Evolutionary conservation across 352 stramenopile species (phyloP).

Genomic region (Globisporangium carolinianum): DNA sequence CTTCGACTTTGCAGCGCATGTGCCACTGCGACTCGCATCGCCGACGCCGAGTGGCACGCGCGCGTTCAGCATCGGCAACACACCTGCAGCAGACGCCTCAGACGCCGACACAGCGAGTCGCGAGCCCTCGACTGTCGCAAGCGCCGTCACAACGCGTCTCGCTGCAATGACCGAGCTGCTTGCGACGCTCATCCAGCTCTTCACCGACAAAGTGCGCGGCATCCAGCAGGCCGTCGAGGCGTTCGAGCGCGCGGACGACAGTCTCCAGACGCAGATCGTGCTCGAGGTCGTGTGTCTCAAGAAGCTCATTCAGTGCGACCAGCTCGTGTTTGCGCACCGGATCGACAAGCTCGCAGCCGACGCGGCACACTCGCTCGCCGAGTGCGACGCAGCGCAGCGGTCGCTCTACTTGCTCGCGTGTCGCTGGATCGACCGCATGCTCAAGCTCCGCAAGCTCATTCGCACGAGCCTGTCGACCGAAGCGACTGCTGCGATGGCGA

Average conservation of each 20-base stretch:
- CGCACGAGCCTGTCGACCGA: slow-evolving; percentile 48
- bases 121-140: slow-evolving; percentile 14
- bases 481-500: slow-evolving; percentile 18
- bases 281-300: slow-evolving; percentile 62
- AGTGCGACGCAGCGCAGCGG: slow-evolving; percentile 45
- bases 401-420: slow-evolving; percentile 62
- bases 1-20: slow-evolving; percentile 47
- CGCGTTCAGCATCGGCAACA: no score
- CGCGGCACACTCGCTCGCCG: slow-evolving; percentile 24
- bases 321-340: slow-evolving; percentile 30
- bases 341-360: slow-evolving; percentile 30
- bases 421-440: slow-evolving; percentile 66
- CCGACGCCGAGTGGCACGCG: slow-evolving; percentile 6
- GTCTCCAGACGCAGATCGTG: slow-evolving; percentile 48
- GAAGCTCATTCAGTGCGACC: slow-evolving; percentile 35
- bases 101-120: not conserved
- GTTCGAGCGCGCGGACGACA: slow-evolving; percentile 46
- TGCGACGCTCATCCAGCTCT: slow-evolving; percentile 36
- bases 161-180: slow-evolving; percentile 30
- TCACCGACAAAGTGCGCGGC: slow-evolving; percentile 53
- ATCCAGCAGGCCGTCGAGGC: slow-evolving; percentile 54
- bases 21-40: slow-evolving; percentile 27
- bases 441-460: slow-evolving; percentile 67
- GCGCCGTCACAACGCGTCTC: slow-evolving; percentile 22
- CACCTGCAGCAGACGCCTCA: no score